Evolutionary conservation across 768 basidiomycete species (phyloP).

Genomic region (Trametes cingulata): DNA sequence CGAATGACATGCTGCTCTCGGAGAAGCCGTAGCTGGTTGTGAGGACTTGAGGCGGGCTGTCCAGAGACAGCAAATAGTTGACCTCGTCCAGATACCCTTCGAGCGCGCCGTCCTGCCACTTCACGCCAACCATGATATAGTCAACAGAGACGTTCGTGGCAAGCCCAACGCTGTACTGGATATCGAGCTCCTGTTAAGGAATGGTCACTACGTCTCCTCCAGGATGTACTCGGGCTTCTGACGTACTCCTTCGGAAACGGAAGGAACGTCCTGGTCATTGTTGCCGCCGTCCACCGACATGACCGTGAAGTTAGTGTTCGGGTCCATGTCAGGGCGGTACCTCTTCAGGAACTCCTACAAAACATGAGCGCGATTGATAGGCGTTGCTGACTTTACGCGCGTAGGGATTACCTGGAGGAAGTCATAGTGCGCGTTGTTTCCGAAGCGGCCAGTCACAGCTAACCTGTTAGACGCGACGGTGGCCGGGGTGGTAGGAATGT

Average conservation of each 20-base stretch:
- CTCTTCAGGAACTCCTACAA: constrained; percentile 49
- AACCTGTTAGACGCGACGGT: constrained; percentile 26
- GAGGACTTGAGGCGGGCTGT: constrained; percentile 54
- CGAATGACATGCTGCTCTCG: constrained; percentile 65
- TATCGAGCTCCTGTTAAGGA: constrained; percentile 33
- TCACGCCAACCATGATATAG: constrained; percentile 28
- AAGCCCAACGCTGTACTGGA: constrained; percentile 32
- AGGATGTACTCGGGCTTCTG: constrained; percentile 20
- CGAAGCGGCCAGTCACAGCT: constrained; percentile 34
- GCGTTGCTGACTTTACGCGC: no score
- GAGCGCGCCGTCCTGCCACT: constrained; percentile 23
- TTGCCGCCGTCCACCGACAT: constrained; percentile 53
- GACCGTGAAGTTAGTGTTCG: constrained; percentile 19
- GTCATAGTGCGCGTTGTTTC: constrained; percentile 29
- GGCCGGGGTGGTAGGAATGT: constrained; percentile 25
- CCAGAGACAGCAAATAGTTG: constrained; percentile 48
- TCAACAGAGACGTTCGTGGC: constrained; percentile 31
- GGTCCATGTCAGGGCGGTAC: constrained; percentile 18
- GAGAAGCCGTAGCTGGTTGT: constrained; percentile 71
- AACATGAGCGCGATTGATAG: constrained; percentile 38
- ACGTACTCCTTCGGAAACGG: constrained; percentile 60
- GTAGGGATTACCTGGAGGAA: constrained; percentile 10
- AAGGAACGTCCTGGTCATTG: constrained; percentile 44
- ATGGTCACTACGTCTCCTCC: neutral
- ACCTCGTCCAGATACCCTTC: constrained; percentile 47